These are phyloP conservation scores for Pelargonium nanum DNA, from an alignment of 345 rosid genomes.

Conservation along the genomic window DNA sequence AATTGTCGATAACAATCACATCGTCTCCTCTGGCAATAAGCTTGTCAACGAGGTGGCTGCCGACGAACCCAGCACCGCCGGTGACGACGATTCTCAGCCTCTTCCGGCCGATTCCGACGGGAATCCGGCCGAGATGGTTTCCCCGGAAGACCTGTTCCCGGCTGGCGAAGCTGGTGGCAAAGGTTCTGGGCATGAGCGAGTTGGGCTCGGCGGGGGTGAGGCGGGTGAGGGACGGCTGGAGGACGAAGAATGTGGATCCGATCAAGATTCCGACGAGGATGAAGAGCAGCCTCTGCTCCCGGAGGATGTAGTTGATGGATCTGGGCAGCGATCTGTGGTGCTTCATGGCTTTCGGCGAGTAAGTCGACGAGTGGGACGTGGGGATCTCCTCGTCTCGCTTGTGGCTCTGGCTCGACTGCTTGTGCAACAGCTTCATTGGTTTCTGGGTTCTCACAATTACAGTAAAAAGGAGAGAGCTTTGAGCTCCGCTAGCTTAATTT, in stretches of 20 bases:
- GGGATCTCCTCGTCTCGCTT: conserved; percentile 56
- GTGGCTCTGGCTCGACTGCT: conserved; percentile 50
- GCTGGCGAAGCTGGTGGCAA: conserved; percentile 9
- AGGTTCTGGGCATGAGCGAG: conserved; percentile 24
- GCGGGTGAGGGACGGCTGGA: conserved; percentile 79
- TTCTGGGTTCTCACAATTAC: too few species aligned
- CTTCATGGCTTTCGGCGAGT: conserved; percentile 60
- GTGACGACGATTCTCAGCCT: conserved; percentile 80
- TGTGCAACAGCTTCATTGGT: conserved; percentile 88
- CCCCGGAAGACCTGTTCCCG: conserved; percentile 12
- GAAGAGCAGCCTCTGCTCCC: conserved; percentile 82
- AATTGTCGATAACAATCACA: conserved; percentile 89
- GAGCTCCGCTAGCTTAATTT: too few species aligned
- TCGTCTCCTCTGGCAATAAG: conserved; percentile 83
- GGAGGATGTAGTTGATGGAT: conserved; percentile 73
- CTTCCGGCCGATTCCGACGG: conserved; percentile 53
- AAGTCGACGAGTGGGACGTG: conserved; percentile 30
- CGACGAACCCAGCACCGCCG: conserved; percentile 96
- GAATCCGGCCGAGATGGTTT: conserved; percentile 42
- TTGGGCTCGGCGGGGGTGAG: conserved; percentile 38
- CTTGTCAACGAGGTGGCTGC: conserved; percentile 96
- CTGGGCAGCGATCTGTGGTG: conserved; percentile 77
- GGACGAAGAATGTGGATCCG: conserved; percentile 88
- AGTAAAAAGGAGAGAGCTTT: too few species aligned
- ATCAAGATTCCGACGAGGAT: conserved; percentile 85